Evolutionary conservation across 2,329 filamentous ascomycete genomes (phyloP).

Genomic region (Penicillium sp.): DNA sequence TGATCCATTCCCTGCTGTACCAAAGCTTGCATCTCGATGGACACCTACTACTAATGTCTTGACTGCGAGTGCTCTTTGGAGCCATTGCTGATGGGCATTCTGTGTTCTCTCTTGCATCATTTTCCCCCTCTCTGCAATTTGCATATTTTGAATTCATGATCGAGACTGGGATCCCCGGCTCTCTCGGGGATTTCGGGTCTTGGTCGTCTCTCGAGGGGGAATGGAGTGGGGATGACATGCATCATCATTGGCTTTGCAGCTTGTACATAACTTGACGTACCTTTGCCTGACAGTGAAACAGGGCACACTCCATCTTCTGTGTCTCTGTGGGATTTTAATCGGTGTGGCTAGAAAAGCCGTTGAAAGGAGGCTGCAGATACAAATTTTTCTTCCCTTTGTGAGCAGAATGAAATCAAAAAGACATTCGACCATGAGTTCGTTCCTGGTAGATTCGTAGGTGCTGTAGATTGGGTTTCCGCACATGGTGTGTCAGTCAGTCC

Average conservation of each 20-base stretch:
- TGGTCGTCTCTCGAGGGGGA: constrained; percentile 4
- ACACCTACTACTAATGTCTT: constrained; percentile 13
- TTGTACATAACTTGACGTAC: constrained; percentile 39
- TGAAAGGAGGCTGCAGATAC: constrained; percentile 34
- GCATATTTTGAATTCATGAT: constrained; percentile 6
- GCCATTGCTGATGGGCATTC: background rate
- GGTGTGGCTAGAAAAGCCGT: constrained; percentile 26
- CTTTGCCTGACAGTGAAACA: constrained; percentile 24
- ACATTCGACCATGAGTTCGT: constrained; percentile 23
- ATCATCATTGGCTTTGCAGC: constrained; percentile 31
- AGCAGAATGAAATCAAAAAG: constrained; percentile 26
- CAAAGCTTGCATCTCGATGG: constrained; percentile 34
- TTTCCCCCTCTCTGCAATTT: constrained; percentile 2
- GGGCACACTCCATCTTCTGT: constrained; percentile 13
- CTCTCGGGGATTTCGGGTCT: background rate
- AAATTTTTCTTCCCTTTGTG: constrained; percentile 36
- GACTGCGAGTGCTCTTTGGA: constrained; percentile 11
- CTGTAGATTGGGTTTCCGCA: background rate
- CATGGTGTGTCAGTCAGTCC: too few species aligned
- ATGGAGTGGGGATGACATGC: constrained; percentile 16
- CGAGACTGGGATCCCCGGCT: background rate
- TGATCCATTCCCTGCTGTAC: constrained; percentile 29
- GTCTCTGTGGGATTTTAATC: constrained; percentile 30
- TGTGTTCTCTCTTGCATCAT: constrained; percentile 18
- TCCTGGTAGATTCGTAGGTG: background rate